Base-by-base conservation (phyloP, 225 moss, liverwort and hornwort species). In the Asterella californica region DNA sequence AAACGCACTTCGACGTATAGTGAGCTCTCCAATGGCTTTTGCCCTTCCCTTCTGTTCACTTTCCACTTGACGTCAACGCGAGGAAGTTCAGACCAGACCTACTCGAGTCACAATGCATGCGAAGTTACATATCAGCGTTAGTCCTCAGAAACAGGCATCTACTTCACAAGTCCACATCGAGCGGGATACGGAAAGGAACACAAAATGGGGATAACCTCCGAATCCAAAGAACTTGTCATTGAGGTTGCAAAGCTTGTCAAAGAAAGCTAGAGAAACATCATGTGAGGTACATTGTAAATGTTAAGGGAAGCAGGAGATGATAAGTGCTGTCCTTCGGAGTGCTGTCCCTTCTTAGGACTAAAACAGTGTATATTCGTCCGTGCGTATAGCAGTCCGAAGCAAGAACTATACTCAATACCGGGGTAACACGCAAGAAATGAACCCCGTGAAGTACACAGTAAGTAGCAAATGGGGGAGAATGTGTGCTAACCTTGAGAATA, bases 61-160 rank as follows among this genome's bases (percentile, higher is more conserved):
- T 78, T 87, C 94, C 94, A 96, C 38, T 83, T 91, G 29, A 93
- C 83, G 70, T 90, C 87, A 75, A 94, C 82, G 70, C 90, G 89
- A 63, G 96, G 96, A 78, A 91, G 85, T 75, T 90, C 86, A 80
- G 92, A 89, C 90, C 89, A 92, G 9, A 91, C 87, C 96, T 96
- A 79, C 21, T 60, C 83, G 49, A 83, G 71, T 33, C 71, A 48
- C n/a, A 47, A 27, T 1, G n/a, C 7, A 32, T 15, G 53, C 53
- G n/a, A 52, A 33, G 30, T 0, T 67, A 37, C 29, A 2, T 1
- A 21, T 7, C 25, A 72, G 11, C 0, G 11, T 52, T 74, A 18
- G 19, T 12, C 32, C 32, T 53, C 74, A 74, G 33, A 74, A 45
- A 5, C 18, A 4, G 8, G 7, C 42, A 15, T 45, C 38, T 70